Conservation (phyloP, 1,139 yeast species). For the Blastobotrys elegans region DNA sequence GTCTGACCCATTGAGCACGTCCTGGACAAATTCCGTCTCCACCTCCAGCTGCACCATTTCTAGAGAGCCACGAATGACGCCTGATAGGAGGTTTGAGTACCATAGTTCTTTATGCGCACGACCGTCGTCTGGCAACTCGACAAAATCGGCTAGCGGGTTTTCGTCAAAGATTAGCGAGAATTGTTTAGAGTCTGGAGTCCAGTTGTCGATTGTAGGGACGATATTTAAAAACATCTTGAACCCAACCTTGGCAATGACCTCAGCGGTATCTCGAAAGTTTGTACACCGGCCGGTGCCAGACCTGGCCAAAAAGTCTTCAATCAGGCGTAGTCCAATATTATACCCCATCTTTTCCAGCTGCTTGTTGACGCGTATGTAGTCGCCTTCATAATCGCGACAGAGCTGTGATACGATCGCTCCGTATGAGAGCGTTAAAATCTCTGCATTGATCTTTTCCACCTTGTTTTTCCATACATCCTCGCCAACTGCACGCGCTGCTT, state of each 20-base stretch:
- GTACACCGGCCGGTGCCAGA: conserved; percentile 80
- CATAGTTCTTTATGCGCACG: conserved; percentile 71
- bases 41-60: conserved; percentile 96
- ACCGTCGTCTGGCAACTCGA: conserved; percentile 79
- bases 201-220: conserved; percentile 68
- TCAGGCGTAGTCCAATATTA: conserved; percentile 83
- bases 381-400: conserved; percentile 73
- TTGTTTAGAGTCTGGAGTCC: conserved; percentile 71
- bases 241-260: conserved; percentile 77
- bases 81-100: conserved; percentile 89
- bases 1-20: conserved; percentile 77
- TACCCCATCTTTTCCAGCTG: conserved; percentile 93
- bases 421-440: conserved; percentile 84
- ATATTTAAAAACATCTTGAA: conserved; percentile 85
- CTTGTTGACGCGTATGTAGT: conserved; percentile 71
- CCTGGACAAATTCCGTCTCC: conserved; percentile 75
- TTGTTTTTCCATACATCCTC: conserved; percentile 92
- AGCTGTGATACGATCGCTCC: conserved; percentile 94
- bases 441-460: conserved; percentile 88
- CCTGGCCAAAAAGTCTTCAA: conserved; percentile 89
- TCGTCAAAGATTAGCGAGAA: conserved; percentile 73
- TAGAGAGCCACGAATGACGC: conserved; percentile 84
- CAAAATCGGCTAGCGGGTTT: conserved; percentile 92
- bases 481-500: conserved; percentile 53
- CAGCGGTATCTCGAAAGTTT: conserved; percentile 81